Conservation (phyloP, 257 asterid species). For the Solanum pinnatisectum region DNA sequence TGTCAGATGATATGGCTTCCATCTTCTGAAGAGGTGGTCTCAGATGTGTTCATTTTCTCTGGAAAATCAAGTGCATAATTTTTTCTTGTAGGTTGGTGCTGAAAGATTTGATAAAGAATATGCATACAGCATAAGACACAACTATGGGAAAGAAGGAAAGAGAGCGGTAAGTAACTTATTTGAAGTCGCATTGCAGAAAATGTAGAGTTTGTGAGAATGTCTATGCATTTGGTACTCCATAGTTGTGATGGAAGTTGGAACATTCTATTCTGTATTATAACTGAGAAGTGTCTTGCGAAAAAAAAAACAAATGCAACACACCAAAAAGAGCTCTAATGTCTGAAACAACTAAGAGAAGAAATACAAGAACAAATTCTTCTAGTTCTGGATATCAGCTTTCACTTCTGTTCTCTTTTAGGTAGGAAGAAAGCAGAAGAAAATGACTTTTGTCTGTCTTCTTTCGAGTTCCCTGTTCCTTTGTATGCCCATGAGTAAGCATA, state of each 20-base stretch:
- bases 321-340: not conserved
- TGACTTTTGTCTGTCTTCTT: not conserved
- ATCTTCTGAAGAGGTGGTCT: not conserved
- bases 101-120: slow-evolving; percentile 96
- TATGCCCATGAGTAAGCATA: not conserved
- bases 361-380: not conserved
- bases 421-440: not conserved
- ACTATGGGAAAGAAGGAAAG: slow-evolving; percentile 98
- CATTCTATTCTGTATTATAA: not conserved
- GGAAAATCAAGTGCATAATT: not conserved
- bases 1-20: not conserved
- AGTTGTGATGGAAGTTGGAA: not conserved
- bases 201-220: not conserved
- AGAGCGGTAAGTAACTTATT: slow-evolving; percentile 55
- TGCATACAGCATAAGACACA: slow-evolving; percentile 83
- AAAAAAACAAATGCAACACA: not conserved
- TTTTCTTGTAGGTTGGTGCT: slow-evolving; percentile 66
- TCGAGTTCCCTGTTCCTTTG: not conserved
- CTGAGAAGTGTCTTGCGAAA: not conserved
- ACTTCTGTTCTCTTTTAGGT: not conserved
- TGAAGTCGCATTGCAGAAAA: not conserved
- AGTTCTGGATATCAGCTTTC: not conserved
- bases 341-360: not conserved
- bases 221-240: not conserved
- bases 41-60: not conserved